Evolutionary conservation across 148 eudicot genomes (phyloP), one percentile per base, ranked within the genome.

Genomic region (Beta vulgaris): DNA sequence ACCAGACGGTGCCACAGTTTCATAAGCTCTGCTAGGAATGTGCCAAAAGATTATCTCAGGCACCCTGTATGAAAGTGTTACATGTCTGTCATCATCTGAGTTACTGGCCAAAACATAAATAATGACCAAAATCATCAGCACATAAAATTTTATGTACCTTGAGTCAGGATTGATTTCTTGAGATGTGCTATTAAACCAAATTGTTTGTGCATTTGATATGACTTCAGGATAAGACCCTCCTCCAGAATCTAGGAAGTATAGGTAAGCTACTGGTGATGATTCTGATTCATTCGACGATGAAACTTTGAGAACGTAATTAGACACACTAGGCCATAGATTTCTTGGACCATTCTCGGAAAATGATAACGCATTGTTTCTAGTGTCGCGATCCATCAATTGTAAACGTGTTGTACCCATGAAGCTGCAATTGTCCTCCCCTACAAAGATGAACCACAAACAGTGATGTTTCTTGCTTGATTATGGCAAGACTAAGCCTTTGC

Each of bases 141-240:
- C 2, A 15, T n/a, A 44, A 7, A 35, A 29, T 10, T 31, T 25
- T 54, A 0, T 19, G 68, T 81, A 91, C 98, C 96, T 94, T 25
- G 86, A 83, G 74, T 90, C 74, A 66, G 92, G 92, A 73, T 94
- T 94, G 72, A 89, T 76, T 75, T 87, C 87, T 59, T 83, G 80
- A 62, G 96, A 87, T 71, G 74, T 90, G 40, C n/a, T 58, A 70
- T 59, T 57, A 71, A 91, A 90, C 98, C 98, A 94, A 61, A 87
- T 86, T 3, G 82, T 88, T 79, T 94, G 98, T 48, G 86, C 84
- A 72, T 69, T 75, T 29, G 98, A 91, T 76, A 94, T 82, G 57
- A 91, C 90, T 86, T 91, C 90, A 2, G 98, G 97, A 68, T 94
- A 91, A 34, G 96, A 85, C n/a, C 98, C 98, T 51, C 98, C 98